These are phyloP conservation scores for apple (Malus domestica) DNA, from an alignment of 306 rosid species.

Conservation along the genomic window DNA sequence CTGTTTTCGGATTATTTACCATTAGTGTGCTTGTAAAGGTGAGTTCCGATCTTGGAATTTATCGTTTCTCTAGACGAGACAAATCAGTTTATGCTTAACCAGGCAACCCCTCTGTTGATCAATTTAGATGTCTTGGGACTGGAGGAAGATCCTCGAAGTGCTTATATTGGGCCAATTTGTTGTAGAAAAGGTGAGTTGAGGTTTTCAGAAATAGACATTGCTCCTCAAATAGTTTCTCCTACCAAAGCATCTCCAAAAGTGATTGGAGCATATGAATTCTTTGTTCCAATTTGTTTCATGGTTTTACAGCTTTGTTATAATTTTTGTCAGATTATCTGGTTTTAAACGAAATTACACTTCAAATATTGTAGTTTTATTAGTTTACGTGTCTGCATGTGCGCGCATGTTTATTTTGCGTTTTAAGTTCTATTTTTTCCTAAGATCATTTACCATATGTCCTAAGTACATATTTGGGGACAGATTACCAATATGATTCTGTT, in stretches of 20 bases:
- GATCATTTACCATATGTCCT: background rate
- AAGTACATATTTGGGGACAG: background rate
- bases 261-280: background rate
- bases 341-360: background rate
- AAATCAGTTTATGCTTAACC: background rate
- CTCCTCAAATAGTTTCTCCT: background rate
- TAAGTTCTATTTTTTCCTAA: too few species aligned
- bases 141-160: conserved; percentile 98
- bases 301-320: background rate
- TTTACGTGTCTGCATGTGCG: background rate
- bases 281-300: background rate
- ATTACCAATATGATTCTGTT: background rate
- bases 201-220: background rate
- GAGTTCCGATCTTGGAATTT: conserved; percentile 4
- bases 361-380: background rate
- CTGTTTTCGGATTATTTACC: conserved; percentile 86
- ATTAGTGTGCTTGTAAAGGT: conserved; percentile 94
- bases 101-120: background rate
- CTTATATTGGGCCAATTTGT: conserved; percentile 95
- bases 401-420: background rate
- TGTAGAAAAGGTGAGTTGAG: conserved; percentile 63
- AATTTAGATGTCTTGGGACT: conserved; percentile 91
- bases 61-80: background rate
- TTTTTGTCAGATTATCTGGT: background rate
- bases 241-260: background rate